Evolutionary conservation across 2,329 filamentous ascomycete species (phyloP), one percentile per base, ranked within the genome.

Genomic region (Aureobasidium lini): DNA sequence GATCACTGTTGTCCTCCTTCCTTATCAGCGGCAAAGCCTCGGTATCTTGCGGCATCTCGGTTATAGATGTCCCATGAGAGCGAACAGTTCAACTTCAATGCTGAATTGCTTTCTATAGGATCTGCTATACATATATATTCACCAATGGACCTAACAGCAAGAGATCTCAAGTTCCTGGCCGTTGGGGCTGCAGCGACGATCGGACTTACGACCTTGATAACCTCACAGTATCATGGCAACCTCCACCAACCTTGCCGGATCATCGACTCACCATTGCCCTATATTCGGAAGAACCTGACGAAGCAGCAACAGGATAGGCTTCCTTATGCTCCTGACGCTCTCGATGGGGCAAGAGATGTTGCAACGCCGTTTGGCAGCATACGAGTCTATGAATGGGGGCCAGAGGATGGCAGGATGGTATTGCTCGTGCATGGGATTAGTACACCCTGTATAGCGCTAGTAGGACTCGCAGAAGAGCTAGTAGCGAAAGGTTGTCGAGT

Each of bases 391-490:
- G 90, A 95, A 76, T 94, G 86, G 81, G 90, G 90, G 0, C 87
- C 88, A 0, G 79, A 84, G 61, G 75, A 80, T 37, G 89, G 89
- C 1, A 80, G 84, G 31, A 90, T 86, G 67, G 84, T 93, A 1
- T 74, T 95, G 13, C 75, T 95, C 29, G 74, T 95, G 15, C 90
- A 93, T 71, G 90, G 90, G 5, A 92, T 94, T 66, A 88, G 84
- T 52, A 94, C 89, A 6, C 90, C 90, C 0, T 85, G 84, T 62
- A 76, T 92, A 49, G 81, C 88, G 0, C 74, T 93, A 16, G 84
- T 84, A 2, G 79, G 82, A 43, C 70, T 94, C 37, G 87, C 87
- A 13, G 77, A 84, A 68, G 81, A 79, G 56, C 77, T 95, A 54
- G 88, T 82, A 0, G 74, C 76, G 6, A 79, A 77, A 59, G 88